phyloP scores from a whole-genome alignment of 2,329 filamentous ascomycete species.

The Fusarium temperatum region DNA sequence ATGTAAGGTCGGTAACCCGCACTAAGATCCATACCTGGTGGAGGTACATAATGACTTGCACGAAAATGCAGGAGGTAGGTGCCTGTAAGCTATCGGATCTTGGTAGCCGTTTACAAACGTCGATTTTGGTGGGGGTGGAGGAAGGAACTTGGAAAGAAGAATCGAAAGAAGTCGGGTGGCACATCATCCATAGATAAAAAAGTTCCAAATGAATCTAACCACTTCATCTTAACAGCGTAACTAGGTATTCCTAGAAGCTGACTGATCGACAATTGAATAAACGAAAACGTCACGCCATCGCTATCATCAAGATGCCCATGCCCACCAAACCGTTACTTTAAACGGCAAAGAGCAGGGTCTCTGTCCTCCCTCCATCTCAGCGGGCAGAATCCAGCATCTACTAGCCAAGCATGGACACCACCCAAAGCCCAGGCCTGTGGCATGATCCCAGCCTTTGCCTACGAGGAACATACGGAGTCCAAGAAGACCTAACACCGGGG shows the following conservation, averaged over 20 bases:
- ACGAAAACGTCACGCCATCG: conserved; percentile 25
- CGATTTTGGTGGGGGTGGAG: conserved; percentile 16
- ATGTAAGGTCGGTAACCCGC: conserved; percentile 9
- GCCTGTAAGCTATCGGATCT: conserved; percentile 20
- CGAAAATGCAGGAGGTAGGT: conserved; percentile 28
- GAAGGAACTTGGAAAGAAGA: not conserved
- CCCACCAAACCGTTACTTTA: conserved; percentile 4
- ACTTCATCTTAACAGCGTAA: not conserved
- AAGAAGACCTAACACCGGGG: conserved; percentile 8
- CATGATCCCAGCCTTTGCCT: conserved; percentile 38
- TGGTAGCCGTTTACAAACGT: conserved; percentile 16
- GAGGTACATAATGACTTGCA: conserved; percentile 30
- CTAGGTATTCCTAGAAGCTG: conserved; percentile 1
- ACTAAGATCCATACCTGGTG: conserved; percentile 11
- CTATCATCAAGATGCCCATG: not conserved
- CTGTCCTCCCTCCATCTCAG: conserved; percentile 15
- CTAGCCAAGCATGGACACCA: conserved; percentile 18
- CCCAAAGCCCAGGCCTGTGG: conserved; percentile 34
- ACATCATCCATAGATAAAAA: not conserved
- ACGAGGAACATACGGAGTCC: conserved; percentile 30
- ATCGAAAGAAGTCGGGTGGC: not conserved
- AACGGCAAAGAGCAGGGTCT: conserved; percentile 18
- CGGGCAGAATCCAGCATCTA: not conserved
- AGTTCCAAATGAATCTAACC: not conserved
- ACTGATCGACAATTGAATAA: conserved; percentile 13